These are phyloP conservation scores for Salicornia ramosissima DNA, from an alignment of 148 eudicot genomes.

Conservation along the genomic window DNA sequence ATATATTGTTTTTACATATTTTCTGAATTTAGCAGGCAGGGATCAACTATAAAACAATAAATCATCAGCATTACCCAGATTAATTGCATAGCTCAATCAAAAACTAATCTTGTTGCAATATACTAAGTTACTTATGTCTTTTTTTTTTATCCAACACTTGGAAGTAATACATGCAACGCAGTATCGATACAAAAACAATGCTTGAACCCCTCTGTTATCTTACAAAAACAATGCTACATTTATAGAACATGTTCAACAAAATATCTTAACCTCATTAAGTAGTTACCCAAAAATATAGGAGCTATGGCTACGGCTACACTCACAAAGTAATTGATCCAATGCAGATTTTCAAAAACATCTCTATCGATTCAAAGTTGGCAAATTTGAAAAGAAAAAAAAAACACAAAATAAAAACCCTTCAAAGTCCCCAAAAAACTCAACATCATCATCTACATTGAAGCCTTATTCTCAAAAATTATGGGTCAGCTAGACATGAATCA, in stretches of 20 bases:
- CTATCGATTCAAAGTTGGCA: background rate
- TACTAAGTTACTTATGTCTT: background rate
- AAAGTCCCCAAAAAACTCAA: too few relatives aligned
- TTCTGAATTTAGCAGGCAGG: too few relatives aligned
- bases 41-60: too few relatives aligned
- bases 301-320: background rate
- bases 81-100: background rate
- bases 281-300: background rate
- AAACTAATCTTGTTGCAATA: background rate
- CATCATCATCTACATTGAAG: too few relatives aligned
- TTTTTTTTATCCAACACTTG: background rate
- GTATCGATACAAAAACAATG: background rate
- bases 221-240: background rate
- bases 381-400: background rate
- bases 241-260: background rate
- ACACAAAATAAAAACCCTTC: background rate
- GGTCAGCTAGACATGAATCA: too few relatives aligned
- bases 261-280: background rate
- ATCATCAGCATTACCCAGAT: background rate
- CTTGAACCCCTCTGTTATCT: background rate
- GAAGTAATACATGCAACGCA: background rate
- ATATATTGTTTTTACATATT: too few relatives aligned
- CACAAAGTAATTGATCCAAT: background rate
- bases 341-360: background rate
- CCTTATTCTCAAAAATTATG: too few relatives aligned